Evolutionary conservation across 768 basidiomycete species (phyloP), one percentile per base, ranked within the genome.

Genomic region (Mrakia hoshinonis): DNA sequence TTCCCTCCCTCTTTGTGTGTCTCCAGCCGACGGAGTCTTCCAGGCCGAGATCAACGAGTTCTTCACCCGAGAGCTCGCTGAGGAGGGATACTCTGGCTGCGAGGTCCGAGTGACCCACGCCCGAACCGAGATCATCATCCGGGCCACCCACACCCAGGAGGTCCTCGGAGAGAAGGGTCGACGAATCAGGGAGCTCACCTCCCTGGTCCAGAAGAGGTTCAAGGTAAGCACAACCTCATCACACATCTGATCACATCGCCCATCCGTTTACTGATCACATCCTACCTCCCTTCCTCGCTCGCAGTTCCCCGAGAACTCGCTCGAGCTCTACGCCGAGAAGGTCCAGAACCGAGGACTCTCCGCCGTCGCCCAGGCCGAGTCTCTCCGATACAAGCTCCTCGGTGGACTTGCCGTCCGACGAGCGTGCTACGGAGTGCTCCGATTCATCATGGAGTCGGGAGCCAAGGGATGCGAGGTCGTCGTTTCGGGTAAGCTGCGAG

Each of bases 381-480:
- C 88, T 76, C 86, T 99, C 82, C 85, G 94, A 77, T 98, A 99
- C 87, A 99, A 99, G 83, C 88, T 99, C 76, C 90, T 99, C 75
- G 95, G 95, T 82, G 96, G 96, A 82, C 92, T 99, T 77, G 96
- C 96, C 79, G 94, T 98, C 79, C 90, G 96, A 80, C 89, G 95
- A 79, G 92, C 92, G 61, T 97, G 95, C 84, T 99, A 98, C 81
- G 96, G 96, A 89, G 96, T 99, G 78, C 92, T 99, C 79, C 92
- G 96, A 79, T 99, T 97, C 84, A 93, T 99, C 77, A 99, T 99
- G 96, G 96, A 99, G 83, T 97, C 95, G 72, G 91, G 91, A 77
- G 96, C 96, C 76, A 99, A 99, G 84, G 96, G 96, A 81, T 97
- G 94, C 79, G 96, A 99, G 82, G 96, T 99, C 74, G 92, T 98